A percentile compares a stretch with the other conserved stretches of the same genome.
Conservation (phyloP, 2,329 filamentous ascomycete genomes). For the Beauveria varroae region DNA sequence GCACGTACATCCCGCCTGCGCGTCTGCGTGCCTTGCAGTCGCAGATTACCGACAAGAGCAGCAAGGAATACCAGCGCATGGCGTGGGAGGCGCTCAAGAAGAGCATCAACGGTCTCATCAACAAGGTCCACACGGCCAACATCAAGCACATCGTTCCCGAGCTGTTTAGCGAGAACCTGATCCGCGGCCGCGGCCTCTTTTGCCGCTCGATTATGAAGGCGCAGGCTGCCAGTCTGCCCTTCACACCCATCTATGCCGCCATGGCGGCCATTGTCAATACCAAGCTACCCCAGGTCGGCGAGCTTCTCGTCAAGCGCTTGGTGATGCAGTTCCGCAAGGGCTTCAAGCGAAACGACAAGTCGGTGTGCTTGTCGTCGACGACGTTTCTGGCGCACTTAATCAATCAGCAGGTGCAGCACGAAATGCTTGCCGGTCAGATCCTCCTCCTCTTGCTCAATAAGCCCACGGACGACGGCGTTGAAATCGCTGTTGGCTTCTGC, state of each 20-base stretch:
- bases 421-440: conserved; percentile 89
- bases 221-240: conserved; percentile 89
- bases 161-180: conserved; percentile 87
- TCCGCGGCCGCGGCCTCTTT: conserved; percentile 86
- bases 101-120: conserved; percentile 96
- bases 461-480: conserved; percentile 93
- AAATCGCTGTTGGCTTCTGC: conserved; percentile 91
- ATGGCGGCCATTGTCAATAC: conserved; percentile 97
- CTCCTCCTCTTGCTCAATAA: conserved; percentile 87
- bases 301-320: conserved; percentile 76
- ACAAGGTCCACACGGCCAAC: conserved; percentile 97
- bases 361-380: conserved; percentile 85
- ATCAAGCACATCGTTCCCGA: conserved; percentile 97
- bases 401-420: conserved; percentile 93
- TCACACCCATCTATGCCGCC: conserved; percentile 91
- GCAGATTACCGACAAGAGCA: conserved; percentile 92
- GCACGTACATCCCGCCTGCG: conserved; percentile 93
- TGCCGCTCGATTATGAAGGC: conserved; percentile 98
- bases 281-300: conserved; percentile 89
- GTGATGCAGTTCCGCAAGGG: conserved; percentile 92
- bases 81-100: conserved; percentile 99
- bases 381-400: conserved; percentile 93
- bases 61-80: conserved; percentile 97
- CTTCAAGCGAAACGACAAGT: conserved; percentile 94
- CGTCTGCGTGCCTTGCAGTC: conserved; percentile 85